A percentile compares a stretch with the other conserved stretches of the same genome.
Conservation (phyloP, 2,329 filamentous ascomycete species). For the Pyricularia sp. region DNA sequence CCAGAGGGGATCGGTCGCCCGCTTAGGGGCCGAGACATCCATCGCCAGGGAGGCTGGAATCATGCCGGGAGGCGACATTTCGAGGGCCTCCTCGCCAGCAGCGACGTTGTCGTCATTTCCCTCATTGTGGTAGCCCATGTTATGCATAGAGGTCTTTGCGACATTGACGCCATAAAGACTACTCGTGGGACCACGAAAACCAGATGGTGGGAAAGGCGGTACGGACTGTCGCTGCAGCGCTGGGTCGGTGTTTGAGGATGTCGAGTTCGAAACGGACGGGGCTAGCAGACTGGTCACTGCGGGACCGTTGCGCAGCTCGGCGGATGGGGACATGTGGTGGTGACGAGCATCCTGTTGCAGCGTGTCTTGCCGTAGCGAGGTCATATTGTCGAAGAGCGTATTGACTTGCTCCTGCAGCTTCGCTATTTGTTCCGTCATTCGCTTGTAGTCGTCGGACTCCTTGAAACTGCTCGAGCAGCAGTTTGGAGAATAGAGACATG, state of each 20-base stretch:
- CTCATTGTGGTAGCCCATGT: conserved; percentile 71
- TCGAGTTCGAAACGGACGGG: neutral
- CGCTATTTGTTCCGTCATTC: conserved; percentile 65
- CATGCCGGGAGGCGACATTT: conserved; percentile 22
- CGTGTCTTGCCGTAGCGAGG: conserved; percentile 50
- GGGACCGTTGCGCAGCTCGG: conserved; percentile 22
- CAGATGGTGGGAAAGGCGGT: conserved; percentile 31
- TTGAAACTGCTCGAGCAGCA: conserved; percentile 73
- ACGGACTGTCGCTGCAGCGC: conserved; percentile 29
- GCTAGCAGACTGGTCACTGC: neutral
- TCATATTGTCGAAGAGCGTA: conserved; percentile 63
- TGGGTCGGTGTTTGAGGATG: conserved; percentile 30
- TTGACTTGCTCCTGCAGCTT: conserved; percentile 79
- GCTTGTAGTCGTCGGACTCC: conserved; percentile 83
- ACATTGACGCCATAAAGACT: conserved; percentile 78
- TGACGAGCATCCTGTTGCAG: conserved; percentile 33
- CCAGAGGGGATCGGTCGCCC: conserved; percentile 65
- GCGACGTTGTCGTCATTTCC: conserved; percentile 22
- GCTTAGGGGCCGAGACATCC: conserved; percentile 7
- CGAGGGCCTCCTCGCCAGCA: conserved; percentile 19
- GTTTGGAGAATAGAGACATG: conserved; percentile 57
- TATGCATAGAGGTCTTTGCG: conserved; percentile 76
- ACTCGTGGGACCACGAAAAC: conserved; percentile 78
- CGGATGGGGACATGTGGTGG: conserved; percentile 12
- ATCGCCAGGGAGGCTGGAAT: neutral